Evolutionary conservation across 2,329 filamentous ascomycete species (phyloP), one percentile per base, ranked within the genome.

Genomic region (Fusarium torreyae): DNA sequence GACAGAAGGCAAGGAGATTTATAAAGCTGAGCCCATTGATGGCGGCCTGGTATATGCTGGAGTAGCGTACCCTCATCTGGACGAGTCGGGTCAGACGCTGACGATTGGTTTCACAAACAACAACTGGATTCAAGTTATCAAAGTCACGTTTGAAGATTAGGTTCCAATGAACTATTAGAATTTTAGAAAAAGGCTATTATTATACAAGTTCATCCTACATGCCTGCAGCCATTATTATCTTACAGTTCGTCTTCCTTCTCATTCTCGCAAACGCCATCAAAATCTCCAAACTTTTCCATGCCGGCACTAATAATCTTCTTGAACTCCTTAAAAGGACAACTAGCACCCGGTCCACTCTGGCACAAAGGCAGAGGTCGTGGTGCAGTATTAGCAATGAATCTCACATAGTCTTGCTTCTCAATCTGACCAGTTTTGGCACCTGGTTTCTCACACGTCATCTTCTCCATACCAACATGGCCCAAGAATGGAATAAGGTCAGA

Each of bases 41-140:
- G 58, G 57, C 5, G 68, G 68, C 0, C 7, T 71, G 22, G 78
- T 79, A 3, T 81, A 82, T 44, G 80, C 80, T 3, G 80, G 80
- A 2, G 17, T 80, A 67, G 79, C 43, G 3, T 81, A 81, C 39
- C 80, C 81, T 1, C 79, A 82, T 43, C 62, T 82, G 5, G 79
- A 82, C 40, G 63, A 69, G 7, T 76, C 75, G 0, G 80, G 80
- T 0, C 70, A 70, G 65, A 81, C 78, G 0, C 43, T 82, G 57
- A 79, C 77, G 1, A 73, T 82, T 45, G 80, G 78, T 0, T 82
- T 75, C 36, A 82, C 79, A 2, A 82, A 82, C 56, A 78, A 81
- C 28, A 81, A 81, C 50, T 75, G 77, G 39, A 80, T 79, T 9
- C 76, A 81, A 52, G 71, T 81, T 1, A 74, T 81, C 42, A 78